Evolutionary conservation across 768 basidiomycete genomes (phyloP), one percentile per base, ranked within the genome.

Genomic region (Termitomyces sp.): DNA sequence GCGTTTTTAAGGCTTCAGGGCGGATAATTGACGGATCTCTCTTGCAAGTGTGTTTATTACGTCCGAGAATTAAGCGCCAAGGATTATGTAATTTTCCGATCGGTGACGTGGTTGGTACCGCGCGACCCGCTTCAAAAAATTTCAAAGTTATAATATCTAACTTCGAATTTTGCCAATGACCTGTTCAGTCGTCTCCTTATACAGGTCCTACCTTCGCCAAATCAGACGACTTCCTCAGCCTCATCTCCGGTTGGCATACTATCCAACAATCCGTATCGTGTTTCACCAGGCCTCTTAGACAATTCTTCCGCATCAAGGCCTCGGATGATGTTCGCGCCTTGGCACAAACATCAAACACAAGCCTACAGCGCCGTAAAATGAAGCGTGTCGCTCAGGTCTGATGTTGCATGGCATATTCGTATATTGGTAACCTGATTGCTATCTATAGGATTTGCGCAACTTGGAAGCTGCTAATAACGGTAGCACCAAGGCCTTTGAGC

Each of bases 301-400:
- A 79, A 50, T 89, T 90, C 68, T 90, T 83, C 69, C 78, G 75
- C 58, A 65, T 87, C 53, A 84, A 84, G 63, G 77, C 76, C 26
- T 73, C 72, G 31, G 81, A 87, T 65, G 86, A 85, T 67, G 71
- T 85, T 43, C 77, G 77, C n/a, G 72, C 75, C 14, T 66, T 83
- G n/a, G 51, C 79, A 36, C 57, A 66, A 22, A 72, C 78, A 16
- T 62, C 66, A n/a, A 65, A 67, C 13, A 50, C 61, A 16, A 59
- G 55, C 46, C 66, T 78, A 24, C 74, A 71, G 34, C 58, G 61
- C 34, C 67, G 61, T 24, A 86, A 80, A 60, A 52, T 83, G 27
- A 80, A 76, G 59, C 75, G 83, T 46, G 63, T 87, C 4, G 65
- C 67, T 43, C 83, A 82, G 77, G 88, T 84, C 29, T n/a, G 39